Evolutionary conservation across 148 eudicot species (phyloP).

Genomic region (Mesembryanthemum crystallinum): DNA sequence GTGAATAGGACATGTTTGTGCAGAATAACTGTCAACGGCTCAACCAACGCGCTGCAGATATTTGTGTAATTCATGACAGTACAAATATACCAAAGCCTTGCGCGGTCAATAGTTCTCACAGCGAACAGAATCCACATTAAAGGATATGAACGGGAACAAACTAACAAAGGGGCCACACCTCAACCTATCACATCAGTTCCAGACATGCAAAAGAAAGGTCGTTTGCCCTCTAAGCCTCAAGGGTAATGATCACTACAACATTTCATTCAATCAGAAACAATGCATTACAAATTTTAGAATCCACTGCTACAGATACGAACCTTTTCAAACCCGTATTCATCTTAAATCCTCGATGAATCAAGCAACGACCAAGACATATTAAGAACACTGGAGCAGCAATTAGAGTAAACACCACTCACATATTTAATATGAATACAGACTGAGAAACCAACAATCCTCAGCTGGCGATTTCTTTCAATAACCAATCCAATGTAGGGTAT

Average conservation of each 20-base stretch:
- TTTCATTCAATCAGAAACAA: slow-evolving; percentile 15
- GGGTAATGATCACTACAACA: slow-evolving; percentile 7
- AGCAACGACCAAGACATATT: slow-evolving; percentile 7
- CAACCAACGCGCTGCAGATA: not conserved
- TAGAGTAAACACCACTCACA: slow-evolving; percentile 6
- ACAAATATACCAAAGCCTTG: not conserved
- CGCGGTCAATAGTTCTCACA: not conserved
- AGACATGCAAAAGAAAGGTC: not conserved
- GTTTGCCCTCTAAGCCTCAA: slow-evolving; percentile 2
- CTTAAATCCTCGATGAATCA: slow-evolving; percentile 6
- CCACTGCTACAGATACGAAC: slow-evolving; percentile 3
- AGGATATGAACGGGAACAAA: not conserved
- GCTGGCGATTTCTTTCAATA: slow-evolving; percentile 47
- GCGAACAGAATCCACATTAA: not conserved
- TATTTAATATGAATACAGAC: not conserved
- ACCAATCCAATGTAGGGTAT: slow-evolving; percentile 47
- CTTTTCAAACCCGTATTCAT: slow-evolving; percentile 1
- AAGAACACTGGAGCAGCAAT: not conserved
- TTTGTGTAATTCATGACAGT: not conserved
- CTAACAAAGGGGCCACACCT: not conserved
- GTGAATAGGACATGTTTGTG: not conserved
- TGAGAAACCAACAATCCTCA: slow-evolving; percentile 23
- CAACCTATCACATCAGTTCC: not conserved
- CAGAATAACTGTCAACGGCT: not conserved
- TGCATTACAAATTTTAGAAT: slow-evolving; percentile 5